A percentile compares a stretch with the other conserved stretches of the same genome.
Conservation (phyloP, 1,284 basidiomycete genomes). For the Apiotrichum sp. region DNA sequence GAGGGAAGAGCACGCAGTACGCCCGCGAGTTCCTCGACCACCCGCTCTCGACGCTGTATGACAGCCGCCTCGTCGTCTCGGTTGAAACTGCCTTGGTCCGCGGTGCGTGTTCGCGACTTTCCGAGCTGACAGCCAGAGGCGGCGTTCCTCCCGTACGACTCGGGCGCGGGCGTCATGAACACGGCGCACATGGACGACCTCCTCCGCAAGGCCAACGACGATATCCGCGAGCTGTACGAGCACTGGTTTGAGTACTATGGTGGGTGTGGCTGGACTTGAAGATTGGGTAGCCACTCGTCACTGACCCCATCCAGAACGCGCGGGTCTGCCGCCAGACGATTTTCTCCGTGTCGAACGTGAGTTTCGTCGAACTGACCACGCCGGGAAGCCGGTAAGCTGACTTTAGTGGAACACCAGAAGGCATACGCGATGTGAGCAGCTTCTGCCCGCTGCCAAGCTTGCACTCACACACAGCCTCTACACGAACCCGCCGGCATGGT, state of each 20-base stretch:
- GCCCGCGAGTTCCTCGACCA: conserved; percentile 23
- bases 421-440: conserved; percentile 8
- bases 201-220: conserved; percentile 4
- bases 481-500: conserved; percentile 2
- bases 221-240: conserved; percentile 2
- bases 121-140: neutral
- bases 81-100: conserved; percentile 18
- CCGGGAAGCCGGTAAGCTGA: too few relatives aligned
- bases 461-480: conserved; percentile 1
- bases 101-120: neutral
- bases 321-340: conserved; percentile 13
- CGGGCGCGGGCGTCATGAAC: neutral
- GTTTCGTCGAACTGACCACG: neutral
- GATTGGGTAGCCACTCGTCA: conserved; percentile 14
- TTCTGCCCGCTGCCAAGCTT: neutral
- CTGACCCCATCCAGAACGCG: conserved; percentile 9
- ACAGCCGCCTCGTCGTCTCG: conserved; percentile 23
- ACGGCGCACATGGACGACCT: neutral
- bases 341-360: conserved; percentile 23
- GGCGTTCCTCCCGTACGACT: neutral
- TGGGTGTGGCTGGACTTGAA: neutral
- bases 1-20: conserved; percentile 12
- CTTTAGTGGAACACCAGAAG: conserved; percentile 8
- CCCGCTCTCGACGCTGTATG: conserved; percentile 18
- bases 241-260: conserved; percentile 12